Evolutionary conservation across 306 rosid species (phyloP).

Genomic region (Comarum palustre): DNA sequence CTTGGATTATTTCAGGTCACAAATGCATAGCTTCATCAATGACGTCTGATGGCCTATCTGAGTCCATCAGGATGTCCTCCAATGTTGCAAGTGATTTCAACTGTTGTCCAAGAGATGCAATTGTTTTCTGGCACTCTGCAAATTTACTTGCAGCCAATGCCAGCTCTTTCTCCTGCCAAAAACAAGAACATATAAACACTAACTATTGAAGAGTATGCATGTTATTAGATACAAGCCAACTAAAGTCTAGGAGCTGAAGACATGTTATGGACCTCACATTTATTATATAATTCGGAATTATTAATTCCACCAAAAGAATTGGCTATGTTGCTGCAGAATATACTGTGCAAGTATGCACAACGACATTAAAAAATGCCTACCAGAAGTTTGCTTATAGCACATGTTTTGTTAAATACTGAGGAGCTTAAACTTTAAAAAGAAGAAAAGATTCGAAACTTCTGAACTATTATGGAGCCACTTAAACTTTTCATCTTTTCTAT

Average conservation of each 20-base stretch:
- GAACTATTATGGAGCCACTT: neutral
- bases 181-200: slow-evolving; percentile 21
- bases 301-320: neutral
- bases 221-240: neutral
- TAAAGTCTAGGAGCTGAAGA: neutral
- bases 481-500: neutral
- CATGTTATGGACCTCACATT: neutral
- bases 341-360: neutral
- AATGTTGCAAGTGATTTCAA: slow-evolving; percentile 60
- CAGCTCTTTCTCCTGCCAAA: slow-evolving; percentile 64
- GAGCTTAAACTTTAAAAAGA: neutral
- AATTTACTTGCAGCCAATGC: slow-evolving; percentile 61
- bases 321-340: neutral
- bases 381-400: neutral
- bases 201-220: neutral
- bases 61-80: slow-evolving; percentile 62
- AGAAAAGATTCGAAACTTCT: neutral
- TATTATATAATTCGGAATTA: too few species aligned
- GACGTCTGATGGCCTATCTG: slow-evolving; percentile 33
- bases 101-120: slow-evolving; percentile 72
- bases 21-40: slow-evolving; percentile 25
- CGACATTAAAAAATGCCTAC: neutral
- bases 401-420: neutral
- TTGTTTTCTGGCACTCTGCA: slow-evolving; percentile 77
- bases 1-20: slow-evolving; percentile 25